These are phyloP conservation scores for Ophiocordyceps sinensis DNA, from an alignment of 2,329 filamentous ascomycete species.

Conservation along the genomic window DNA sequence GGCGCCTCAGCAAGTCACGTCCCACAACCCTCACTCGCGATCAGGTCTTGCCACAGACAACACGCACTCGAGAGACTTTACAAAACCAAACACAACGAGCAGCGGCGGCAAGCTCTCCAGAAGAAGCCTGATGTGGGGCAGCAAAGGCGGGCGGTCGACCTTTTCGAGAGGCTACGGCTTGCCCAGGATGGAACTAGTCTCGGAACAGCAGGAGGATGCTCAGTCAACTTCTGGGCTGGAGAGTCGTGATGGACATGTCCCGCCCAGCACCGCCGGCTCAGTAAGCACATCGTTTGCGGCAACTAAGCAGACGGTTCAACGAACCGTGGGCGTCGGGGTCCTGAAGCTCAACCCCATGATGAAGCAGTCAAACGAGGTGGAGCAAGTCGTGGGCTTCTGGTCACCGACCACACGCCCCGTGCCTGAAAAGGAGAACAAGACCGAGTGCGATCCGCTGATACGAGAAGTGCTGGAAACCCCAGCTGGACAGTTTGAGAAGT, in stretches of 20 bases:
- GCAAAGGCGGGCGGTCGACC: conserved; percentile 38
- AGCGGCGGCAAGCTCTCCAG: conserved; percentile 37
- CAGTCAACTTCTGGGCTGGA: conserved; percentile 19
- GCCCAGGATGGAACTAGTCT: conserved; percentile 40
- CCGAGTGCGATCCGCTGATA: conserved; percentile 62
- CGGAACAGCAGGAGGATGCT: conserved; percentile 32
- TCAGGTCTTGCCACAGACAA: conserved; percentile 30
- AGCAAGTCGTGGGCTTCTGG: conserved; percentile 69
- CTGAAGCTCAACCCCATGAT: conserved; percentile 63
- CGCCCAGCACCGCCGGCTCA: conserved; percentile 45
- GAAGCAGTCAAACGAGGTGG: conserved; percentile 55
- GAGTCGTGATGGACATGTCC: conserved; percentile 28
- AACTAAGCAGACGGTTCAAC: conserved; percentile 20
- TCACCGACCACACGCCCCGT: conserved; percentile 40
- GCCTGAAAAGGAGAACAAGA: conserved; percentile 42
- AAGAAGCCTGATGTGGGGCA: conserved; percentile 57
- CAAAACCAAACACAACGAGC: conserved; percentile 32
- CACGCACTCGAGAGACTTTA: conserved; percentile 25
- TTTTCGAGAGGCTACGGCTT: conserved; percentile 35
- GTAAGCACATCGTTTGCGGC: conserved; percentile 11
- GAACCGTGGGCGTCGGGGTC: conserved; percentile 63
- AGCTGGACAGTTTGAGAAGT: conserved; percentile 61
- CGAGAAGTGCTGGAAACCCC: conserved; percentile 58
- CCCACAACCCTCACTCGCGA: conserved; percentile 33
- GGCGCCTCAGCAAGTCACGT: conserved; percentile 35